These are phyloP conservation scores for Endocladia muricata DNA, from an alignment of 31 red algal species.

Conservation along the genomic window DNA sequence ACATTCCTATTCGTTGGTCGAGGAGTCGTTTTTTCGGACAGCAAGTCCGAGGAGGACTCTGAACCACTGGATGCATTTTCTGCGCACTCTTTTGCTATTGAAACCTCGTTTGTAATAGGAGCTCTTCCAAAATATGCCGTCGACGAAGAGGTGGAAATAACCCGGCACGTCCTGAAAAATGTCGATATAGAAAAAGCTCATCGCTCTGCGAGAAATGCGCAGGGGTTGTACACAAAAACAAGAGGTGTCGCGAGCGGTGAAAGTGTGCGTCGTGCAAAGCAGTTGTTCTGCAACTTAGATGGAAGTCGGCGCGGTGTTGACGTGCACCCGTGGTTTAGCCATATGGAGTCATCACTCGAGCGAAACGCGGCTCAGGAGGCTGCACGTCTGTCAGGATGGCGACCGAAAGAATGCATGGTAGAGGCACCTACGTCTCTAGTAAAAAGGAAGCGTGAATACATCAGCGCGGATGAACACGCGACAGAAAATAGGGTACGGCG, in stretches of 20 bases:
- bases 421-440: conserved; percentile 10
- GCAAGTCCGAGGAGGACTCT: background rate
- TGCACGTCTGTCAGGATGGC: conserved; percentile 43
- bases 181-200: conserved; percentile 60
- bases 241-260: conserved; percentile 72
- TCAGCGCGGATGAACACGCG: background rate
- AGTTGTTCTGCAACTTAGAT: conserved; percentile 17
- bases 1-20: conserved; percentile 77
- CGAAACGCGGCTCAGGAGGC: conserved; percentile 36
- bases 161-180: conserved; percentile 7
- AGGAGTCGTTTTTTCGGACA: conserved; percentile 24
- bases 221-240: conserved; percentile 77
- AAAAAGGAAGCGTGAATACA: background rate
- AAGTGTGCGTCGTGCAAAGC: conserved; percentile 66
- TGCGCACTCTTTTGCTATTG: conserved; percentile 39
- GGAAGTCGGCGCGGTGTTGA: conserved; percentile 19
- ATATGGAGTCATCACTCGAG: conserved; percentile 26
- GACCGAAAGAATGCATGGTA: conserved; percentile 60
- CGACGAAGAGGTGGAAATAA: conserved; percentile 73
- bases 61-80: background rate
- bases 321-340: conserved; percentile 78
- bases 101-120: conserved; percentile 63
- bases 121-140: conserved; percentile 59
- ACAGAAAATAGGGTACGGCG: background rate
- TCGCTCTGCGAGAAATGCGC: conserved; percentile 68